phyloP scores from a whole-genome alignment of 345 rosid species.

The sweet orange (Citrus sinensis) region DVS_A1.0 CM039167.1:17721001-17721500 shows the following conservation, averaged over 20 bases:
- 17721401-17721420: neutral
- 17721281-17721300: neutral
- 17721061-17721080: slow-evolving; percentile 86
- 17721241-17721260: neutral
- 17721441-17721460: too few species aligned
- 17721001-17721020: neutral
- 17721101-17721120: slow-evolving; percentile 89
- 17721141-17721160: neutral
- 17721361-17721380: neutral
- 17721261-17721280: neutral
- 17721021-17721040: slow-evolving; percentile 42
- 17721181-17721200: neutral
- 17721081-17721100: slow-evolving; percentile 79
- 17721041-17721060: slow-evolving; percentile 78
- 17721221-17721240: neutral
- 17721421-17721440: neutral
- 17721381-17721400: neutral
- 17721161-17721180: neutral
- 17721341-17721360: neutral
- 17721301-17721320: neutral
- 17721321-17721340: neutral
- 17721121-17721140: slow-evolving; percentile 67
- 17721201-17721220: neutral
- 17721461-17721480: neutral
- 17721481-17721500: neutral